Evolutionary conservation across 805 yeast species (phyloP).

Genomic region (Tetrapisispora fleetii): DNA sequence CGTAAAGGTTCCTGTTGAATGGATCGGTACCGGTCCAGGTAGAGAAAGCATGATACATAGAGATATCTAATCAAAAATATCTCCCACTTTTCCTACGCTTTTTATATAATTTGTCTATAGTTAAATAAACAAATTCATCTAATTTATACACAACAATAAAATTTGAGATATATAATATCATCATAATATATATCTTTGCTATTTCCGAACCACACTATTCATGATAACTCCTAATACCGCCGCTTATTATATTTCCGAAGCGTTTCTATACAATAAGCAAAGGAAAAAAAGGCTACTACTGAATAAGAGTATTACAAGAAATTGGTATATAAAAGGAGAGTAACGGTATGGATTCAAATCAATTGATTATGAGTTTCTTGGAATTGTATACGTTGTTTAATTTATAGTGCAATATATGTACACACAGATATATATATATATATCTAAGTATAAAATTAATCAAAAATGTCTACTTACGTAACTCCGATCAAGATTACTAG

Average conservation of each 20-base stretch:
- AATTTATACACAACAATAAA: not conserved
- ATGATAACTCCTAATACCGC: not conserved
- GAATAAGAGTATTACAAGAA: too few relatives aligned
- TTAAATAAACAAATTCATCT: too few relatives aligned
- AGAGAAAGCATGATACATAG: slow-evolving; percentile 84
- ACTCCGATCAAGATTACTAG: slow-evolving; percentile 39
- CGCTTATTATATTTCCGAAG: too few relatives aligned
- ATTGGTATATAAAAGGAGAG: too few relatives aligned
- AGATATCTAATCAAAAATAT: slow-evolving; percentile 11
- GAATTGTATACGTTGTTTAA: too few relatives aligned
- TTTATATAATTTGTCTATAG: not conserved
- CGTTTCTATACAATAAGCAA: too few relatives aligned
- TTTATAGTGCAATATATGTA: too few relatives aligned
- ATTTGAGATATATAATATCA: not conserved
- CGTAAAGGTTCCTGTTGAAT: slow-evolving; percentile 73
- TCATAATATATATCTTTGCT: not conserved
- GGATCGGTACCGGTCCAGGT: slow-evolving; percentile 99
- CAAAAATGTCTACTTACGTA: slow-evolving; percentile 5
- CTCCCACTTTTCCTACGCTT: not conserved
- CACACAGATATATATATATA: too few relatives aligned
- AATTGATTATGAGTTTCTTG: too few relatives aligned
- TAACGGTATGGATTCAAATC: too few relatives aligned
- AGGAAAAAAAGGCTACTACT: too few relatives aligned
- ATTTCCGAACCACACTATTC: not conserved
- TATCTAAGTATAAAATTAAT: too few relatives aligned